Conservation (phyloP, 148 eudicot species). For the Nyssa sinensis region DNA sequence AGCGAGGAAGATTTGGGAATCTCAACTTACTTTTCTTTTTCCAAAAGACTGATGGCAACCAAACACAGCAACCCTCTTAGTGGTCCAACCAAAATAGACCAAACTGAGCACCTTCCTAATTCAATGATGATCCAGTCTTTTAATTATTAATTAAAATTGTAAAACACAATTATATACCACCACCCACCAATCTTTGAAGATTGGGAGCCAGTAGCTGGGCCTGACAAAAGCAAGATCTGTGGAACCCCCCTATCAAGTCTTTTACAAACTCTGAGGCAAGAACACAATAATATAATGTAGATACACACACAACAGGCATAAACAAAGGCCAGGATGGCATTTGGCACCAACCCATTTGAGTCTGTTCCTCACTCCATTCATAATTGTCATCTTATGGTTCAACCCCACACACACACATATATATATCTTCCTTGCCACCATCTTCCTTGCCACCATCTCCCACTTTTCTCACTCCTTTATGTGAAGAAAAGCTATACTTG, state of each 20-base stretch:
- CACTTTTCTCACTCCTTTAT: constrained; percentile 13
- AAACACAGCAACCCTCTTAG: background rate
- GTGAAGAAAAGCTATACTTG: constrained; percentile 14
- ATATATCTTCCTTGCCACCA: background rate
- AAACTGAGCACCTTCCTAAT: constrained; percentile 10
- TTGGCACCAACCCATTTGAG: constrained; percentile 38
- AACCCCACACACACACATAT: constrained; percentile 25
- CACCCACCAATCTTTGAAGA: constrained; percentile 20
- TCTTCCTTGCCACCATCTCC: constrained; percentile 1
- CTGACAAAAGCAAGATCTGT: constrained; percentile 26
- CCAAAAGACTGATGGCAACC: background rate
- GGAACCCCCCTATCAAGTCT: constrained; percentile 23
- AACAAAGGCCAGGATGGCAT: constrained; percentile 13
- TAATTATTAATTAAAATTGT: background rate
- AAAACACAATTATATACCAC: background rate
- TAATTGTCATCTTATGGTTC: constrained; percentile 40
- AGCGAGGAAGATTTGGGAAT: background rate
- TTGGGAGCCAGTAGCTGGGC: constrained; percentile 21
- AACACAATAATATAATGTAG: background rate
- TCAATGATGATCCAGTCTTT: constrained; percentile 22
- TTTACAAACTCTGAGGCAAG: constrained; percentile 40
- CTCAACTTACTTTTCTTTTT: background rate
- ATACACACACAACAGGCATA: background rate
- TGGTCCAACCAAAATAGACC: constrained; percentile 16
- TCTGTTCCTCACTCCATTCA: constrained; percentile 30